These are phyloP conservation scores for Colletotrichum sp. DNA, from an alignment of 2,329 filamentous ascomycete genomes.

Conservation along the genomic window DNA sequence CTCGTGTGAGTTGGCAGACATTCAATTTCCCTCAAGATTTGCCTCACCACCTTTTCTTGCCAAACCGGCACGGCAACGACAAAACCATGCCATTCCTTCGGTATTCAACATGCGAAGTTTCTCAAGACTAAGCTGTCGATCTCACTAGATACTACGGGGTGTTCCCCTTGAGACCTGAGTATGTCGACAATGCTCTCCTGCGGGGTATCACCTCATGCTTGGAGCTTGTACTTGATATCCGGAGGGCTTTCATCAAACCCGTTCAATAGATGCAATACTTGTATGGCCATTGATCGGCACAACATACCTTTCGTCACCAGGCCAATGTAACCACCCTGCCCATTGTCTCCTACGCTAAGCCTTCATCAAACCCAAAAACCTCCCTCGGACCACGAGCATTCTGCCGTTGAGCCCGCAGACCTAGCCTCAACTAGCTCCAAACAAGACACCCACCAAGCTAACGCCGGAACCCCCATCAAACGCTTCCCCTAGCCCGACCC, in stretches of 20 bases:
- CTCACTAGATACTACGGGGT: neutral
- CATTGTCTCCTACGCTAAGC: neutral
- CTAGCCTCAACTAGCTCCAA: neutral
- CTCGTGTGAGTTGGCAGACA: rapidly evolving
- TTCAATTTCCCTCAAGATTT: neutral
- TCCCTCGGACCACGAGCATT: neutral
- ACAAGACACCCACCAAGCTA: neutral
- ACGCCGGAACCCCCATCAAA: neutral
- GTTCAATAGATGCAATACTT: rapidly evolving
- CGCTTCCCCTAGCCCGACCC: neutral
- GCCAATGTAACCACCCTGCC: neutral
- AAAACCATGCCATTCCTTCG: neutral
- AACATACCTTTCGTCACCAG: neutral
- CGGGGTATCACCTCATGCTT: neutral
- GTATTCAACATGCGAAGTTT: neutral
- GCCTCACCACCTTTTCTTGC: neutral
- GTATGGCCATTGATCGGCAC: neutral
- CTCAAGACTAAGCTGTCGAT: neutral
- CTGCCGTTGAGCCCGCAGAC: neutral
- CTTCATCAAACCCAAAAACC: neutral
- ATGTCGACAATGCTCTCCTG: neutral
- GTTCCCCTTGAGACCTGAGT: neutral
- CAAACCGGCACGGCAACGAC: rapidly evolving
- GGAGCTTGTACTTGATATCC: neutral
- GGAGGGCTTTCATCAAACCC: rapidly evolving